Percentiles rank a stretch among this genome's conserved stretches.
Conservation (phyloP, 306 rosid genomes). For the Cicer yamashitae region DNA sequence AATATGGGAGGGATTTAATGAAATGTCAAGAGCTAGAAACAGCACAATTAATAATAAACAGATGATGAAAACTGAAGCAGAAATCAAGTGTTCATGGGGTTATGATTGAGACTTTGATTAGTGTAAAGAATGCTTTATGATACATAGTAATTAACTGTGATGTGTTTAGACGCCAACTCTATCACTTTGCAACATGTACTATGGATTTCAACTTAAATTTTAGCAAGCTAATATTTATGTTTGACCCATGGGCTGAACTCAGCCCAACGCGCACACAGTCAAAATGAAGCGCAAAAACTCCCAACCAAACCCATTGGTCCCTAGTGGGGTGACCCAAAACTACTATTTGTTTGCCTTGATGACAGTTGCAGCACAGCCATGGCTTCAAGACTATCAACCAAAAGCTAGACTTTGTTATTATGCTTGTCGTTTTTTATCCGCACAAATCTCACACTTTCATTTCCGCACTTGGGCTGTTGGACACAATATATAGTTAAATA, state of each 20-base stretch:
- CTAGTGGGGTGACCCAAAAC: conserved; percentile 9
- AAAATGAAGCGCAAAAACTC: background rate
- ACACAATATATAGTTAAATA: conserved; percentile 3
- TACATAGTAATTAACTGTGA: background rate
- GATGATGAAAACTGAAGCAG: conserved; percentile 30
- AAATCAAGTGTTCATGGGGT: background rate
- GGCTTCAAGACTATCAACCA: conserved; percentile 1
- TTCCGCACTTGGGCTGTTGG: background rate
- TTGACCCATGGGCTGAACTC: background rate
- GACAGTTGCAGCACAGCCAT: background rate
- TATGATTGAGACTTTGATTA: background rate
- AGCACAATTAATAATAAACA: background rate
- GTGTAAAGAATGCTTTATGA: background rate
- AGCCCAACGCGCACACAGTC: background rate
- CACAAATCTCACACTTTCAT: background rate
- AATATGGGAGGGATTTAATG: conserved; percentile 3
- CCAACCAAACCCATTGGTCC: conserved; percentile 1
- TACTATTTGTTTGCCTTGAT: conserved; percentile 20
- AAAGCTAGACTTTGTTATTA: conserved; percentile 6
- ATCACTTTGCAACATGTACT: background rate
- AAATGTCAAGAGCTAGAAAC: conserved; percentile 21
- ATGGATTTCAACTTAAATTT: background rate
- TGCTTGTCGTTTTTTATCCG: conserved; percentile 5
- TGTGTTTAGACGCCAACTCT: conserved; percentile 17
- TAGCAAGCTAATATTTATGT: background rate